Evolutionary conservation across 2,329 filamentous ascomycete species (phyloP).

Genomic region (Hymenoscyphus salicellus): DNA sequence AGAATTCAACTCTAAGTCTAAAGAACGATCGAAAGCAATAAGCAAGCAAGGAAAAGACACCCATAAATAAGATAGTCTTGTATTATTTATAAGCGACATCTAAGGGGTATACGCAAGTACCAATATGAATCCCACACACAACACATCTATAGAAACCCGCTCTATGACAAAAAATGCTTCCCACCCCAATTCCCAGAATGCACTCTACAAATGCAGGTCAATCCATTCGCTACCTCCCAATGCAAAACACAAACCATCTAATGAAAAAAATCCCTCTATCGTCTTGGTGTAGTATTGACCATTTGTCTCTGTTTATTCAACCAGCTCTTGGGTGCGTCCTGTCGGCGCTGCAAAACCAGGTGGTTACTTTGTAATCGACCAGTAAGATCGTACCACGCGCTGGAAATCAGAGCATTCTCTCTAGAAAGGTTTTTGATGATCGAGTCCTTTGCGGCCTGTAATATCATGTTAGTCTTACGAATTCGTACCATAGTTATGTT

Average conservation of each 20-base stretch:
- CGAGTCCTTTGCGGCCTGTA: constrained; percentile 32
- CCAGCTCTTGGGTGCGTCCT: constrained; percentile 77
- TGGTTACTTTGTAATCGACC: constrained; percentile 79
- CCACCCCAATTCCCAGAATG: constrained; percentile 7
- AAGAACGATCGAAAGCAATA: not conserved
- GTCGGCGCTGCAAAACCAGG: constrained; percentile 70
- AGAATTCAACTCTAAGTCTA: not conserved
- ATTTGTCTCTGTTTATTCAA: constrained; percentile 76
- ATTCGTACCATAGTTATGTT: not conserved
- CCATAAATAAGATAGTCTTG: not conserved
- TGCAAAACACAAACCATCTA: constrained; percentile 6
- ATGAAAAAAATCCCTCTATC: constrained; percentile 19
- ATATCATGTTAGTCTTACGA: not conserved
- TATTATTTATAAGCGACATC: constrained; percentile 7
- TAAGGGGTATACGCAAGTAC: constrained; percentile 20
- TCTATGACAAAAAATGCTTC: constrained; percentile 8
- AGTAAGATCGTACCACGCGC: constrained; percentile 83
- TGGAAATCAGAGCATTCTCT: constrained; percentile 74
- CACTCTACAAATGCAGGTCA: not conserved
- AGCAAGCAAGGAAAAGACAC: not conserved
- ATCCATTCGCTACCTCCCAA: constrained; percentile 11
- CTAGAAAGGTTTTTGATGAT: constrained; percentile 61
- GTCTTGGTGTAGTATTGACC: constrained; percentile 48
- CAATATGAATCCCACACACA: constrained; percentile 5
- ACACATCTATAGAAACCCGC: constrained; percentile 6